These are phyloP conservation scores for Artomyces pyxidatus DNA, from an alignment of 768 basidiomycete genomes.

Conservation along the genomic window DNA sequence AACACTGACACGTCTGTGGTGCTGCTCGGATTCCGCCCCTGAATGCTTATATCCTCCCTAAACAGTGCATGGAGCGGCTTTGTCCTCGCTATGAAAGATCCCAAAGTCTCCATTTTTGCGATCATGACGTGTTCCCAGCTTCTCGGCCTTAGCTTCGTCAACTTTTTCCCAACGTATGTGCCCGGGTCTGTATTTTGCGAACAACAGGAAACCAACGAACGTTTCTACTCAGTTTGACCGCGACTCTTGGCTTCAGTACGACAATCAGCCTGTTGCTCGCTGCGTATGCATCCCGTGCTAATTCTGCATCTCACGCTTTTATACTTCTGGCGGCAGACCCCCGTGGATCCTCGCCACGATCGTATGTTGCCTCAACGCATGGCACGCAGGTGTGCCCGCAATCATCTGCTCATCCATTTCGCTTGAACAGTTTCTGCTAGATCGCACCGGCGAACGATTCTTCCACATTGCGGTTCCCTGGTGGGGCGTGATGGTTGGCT, in stretches of 20 bases:
- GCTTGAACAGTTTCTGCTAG: conserved; percentile 24
- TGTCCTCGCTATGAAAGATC: conserved; percentile 47
- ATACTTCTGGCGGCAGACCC: conserved; percentile 31
- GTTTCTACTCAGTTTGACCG: conserved; percentile 34
- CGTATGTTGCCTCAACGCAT: conserved; percentile 42
- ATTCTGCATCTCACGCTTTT: not conserved
- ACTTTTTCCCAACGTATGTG: conserved; percentile 49
- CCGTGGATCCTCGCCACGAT: conserved; percentile 54
- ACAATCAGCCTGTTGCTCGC: conserved; percentile 52
- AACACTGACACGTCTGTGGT: conserved; percentile 44
- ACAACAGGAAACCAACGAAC: not conserved
- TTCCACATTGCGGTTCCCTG: conserved; percentile 50
- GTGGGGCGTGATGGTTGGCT: conserved; percentile 56
- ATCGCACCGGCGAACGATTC: conserved; percentile 55
- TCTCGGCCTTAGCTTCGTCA: conserved; percentile 49
- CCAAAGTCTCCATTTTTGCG: conserved; percentile 45
- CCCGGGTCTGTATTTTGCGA: no score
- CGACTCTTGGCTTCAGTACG: conserved; percentile 53
- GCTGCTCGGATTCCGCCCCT: no score
- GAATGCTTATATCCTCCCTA: no score
- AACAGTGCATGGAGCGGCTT: no score
- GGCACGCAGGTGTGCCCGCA: conserved; percentile 44
- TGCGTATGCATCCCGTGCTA: no score
- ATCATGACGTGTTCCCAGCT: conserved; percentile 42
- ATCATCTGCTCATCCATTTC: not conserved